phyloP scores from a whole-genome alignment of 257 asterid genomes.

The Penstemon barbatus region DNA sequence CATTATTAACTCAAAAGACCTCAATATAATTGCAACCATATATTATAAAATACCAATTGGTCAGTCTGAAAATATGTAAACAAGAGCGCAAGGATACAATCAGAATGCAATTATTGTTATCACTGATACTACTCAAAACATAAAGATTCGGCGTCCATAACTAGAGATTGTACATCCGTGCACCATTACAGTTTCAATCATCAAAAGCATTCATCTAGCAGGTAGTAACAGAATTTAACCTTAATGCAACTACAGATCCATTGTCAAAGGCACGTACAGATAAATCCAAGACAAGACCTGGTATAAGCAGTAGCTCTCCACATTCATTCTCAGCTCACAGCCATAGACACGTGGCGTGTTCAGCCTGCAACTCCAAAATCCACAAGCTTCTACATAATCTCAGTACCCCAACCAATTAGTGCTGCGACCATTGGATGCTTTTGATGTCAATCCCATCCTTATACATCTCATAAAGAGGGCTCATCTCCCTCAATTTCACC shows the following conservation, averaged over 20 bases:
- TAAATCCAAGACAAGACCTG: too few species aligned
- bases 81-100: background rate
- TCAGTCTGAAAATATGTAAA: background rate
- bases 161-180: slow-evolving; percentile 9
- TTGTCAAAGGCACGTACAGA: slow-evolving; percentile 24
- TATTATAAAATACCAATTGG: background rate
- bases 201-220: slow-evolving; percentile 20
- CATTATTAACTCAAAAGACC: background rate
- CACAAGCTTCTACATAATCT: background rate
- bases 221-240: too few species aligned
- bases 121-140: background rate
- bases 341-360: too few species aligned
- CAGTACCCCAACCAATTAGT: slow-evolving; percentile 37
- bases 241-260: slow-evolving; percentile 14
- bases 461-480: slow-evolving; percentile 96
- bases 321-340: too few species aligned
- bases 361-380: too few species aligned
- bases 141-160: background rate
- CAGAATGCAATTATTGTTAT: background rate
- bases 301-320: too few species aligned
- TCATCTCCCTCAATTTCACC: slow-evolving; percentile 92
- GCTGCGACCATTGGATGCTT: slow-evolving; percentile 91
- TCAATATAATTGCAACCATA: too few species aligned
- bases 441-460: slow-evolving; percentile 92
- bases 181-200: slow-evolving; percentile 21